Base-by-base conservation (phyloP, 2,329 filamentous ascomycete genomes). In the Clarireedia homoeocarpa region DNA sequence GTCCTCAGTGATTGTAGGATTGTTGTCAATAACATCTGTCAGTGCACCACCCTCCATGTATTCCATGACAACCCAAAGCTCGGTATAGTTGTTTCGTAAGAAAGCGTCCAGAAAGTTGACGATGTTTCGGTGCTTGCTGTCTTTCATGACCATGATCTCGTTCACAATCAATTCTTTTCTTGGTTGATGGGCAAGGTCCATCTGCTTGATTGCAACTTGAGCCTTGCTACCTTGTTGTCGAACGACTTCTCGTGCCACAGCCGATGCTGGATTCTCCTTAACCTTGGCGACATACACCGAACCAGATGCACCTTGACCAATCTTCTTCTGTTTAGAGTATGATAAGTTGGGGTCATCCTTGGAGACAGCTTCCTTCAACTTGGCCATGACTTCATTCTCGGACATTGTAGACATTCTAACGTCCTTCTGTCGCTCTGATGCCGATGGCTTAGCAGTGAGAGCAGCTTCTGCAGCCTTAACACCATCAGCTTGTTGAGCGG, bases 41-140 rank as follows among this genome's bases (percentile, higher is more conserved):
- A 99, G 76, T 60, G 94, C 89, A 74, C 94, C 94, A 66, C 94
- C 94, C 74, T 99, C 94, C 94, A 99, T 99, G 68, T 91, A 99
- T 75, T 99, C 94, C 94, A 99, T 96, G 52, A 99, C 92, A 10
- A 99, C 91, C 94, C 94, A 99, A n/a, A 99, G 81, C 71, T 99
- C 94, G 54, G 88, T 83, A 67, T 89, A 91, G 72, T 94, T 92
- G 71, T 96, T 95, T 67, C 94, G 89, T 69, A 99, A 75, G 78
- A 97, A 99, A 3, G 92, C 91, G 66, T 99, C 94, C 36, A 99
- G 77, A 75, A 96, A 99, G 74, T 99, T 99, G 73, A 99, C 94
- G 76, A 99, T 99, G 73, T 99, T 99, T 59, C 88, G 86, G 72
- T 99, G 94, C 70, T 91, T 89, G 77, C 90, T 96, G 75, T 99